phyloP scores from a whole-genome alignment of 2,329 filamentous ascomycete species.

The Fusarium mangiferae region DNA sequence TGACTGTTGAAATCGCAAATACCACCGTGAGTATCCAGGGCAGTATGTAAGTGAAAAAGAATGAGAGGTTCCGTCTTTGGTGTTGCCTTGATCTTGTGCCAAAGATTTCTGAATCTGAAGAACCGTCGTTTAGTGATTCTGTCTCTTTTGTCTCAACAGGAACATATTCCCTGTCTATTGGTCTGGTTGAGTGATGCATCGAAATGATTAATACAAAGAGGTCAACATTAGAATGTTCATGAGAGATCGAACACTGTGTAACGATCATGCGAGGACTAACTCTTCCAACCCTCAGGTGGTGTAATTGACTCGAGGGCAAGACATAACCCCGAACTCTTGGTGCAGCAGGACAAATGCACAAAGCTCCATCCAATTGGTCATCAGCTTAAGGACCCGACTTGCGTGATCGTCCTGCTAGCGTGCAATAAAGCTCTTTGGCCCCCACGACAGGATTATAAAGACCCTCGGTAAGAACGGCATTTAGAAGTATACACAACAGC shows the following conservation, averaged over 20 bases:
- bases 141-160: not conserved
- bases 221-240: accelerated
- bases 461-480: not conserved
- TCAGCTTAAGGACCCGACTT: not conserved
- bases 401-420: not conserved
- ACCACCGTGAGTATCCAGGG: not conserved
- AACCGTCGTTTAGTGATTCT: not conserved
- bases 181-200: not conserved
- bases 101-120: not conserved
- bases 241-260: not conserved
- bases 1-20: not conserved
- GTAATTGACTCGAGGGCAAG: not conserved
- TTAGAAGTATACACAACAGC: not conserved
- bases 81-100: accelerated
- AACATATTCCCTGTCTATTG: not conserved
- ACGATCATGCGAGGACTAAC: too few relatives aligned
- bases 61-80: not conserved
- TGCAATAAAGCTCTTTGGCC: not conserved
- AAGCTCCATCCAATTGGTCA: accelerated
- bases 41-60: not conserved
- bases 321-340: not conserved
- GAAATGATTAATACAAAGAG: too few relatives aligned
- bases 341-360: accelerated
- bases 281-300: too few relatives aligned
- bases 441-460: not conserved